Evolutionary conservation across 768 basidiomycete genomes (phyloP).

Genomic region (Tricholoma sp.): DNA sequence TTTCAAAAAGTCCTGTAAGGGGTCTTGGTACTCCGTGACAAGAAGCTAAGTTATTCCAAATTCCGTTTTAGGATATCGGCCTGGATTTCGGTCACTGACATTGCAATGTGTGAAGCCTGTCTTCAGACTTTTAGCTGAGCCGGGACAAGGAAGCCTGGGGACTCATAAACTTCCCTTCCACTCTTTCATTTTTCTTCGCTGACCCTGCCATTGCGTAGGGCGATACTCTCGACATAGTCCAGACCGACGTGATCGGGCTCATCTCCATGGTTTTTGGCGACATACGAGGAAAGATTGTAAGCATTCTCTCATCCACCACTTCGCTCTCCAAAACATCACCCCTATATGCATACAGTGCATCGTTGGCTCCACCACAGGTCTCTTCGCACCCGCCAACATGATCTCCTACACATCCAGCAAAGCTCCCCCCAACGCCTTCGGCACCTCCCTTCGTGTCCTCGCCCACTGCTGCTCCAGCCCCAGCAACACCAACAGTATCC

Average conservation of each 20-base stretch:
- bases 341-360: constrained; percentile 19
- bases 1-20: too few species aligned
- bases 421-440: constrained; percentile 26
- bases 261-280: constrained; percentile 20
- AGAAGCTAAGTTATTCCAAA: too few species aligned
- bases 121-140: constrained; percentile 5
- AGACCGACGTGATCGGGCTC: constrained; percentile 24
- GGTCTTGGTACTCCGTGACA: too few species aligned
- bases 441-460: constrained; percentile 22
- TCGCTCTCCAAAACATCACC: neutral
- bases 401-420: constrained; percentile 28
- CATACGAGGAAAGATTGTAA: constrained; percentile 28
- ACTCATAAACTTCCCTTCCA: neutral
- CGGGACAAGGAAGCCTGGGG: neutral
- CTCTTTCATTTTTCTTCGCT: too few species aligned
- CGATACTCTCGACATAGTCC: constrained; percentile 24
- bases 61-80: too few species aligned
- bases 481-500: constrained; percentile 15
- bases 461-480: constrained; percentile 15
- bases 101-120: too few species aligned
- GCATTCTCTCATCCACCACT: neutral
- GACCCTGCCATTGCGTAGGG: too few species aligned
- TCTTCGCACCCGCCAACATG: constrained; percentile 27
- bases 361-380: constrained; percentile 23
- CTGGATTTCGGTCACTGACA: too few species aligned